Evolutionary conservation across 129 eudicot species (phyloP).

Genomic region (Ambrosia artemisiifolia): DNA sequence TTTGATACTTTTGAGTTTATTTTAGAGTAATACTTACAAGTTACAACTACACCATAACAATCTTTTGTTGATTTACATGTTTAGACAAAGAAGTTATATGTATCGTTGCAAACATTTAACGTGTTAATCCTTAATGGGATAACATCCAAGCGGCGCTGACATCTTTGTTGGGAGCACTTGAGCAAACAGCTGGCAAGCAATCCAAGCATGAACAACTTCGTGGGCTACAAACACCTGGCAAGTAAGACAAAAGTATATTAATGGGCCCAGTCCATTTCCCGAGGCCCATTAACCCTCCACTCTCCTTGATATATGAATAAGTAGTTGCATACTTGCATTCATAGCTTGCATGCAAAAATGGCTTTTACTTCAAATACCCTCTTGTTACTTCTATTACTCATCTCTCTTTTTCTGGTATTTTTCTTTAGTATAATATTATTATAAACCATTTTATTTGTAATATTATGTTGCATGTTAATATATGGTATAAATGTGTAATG

Average conservation of each 20-base stretch:
- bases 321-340: not conserved
- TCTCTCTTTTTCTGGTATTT: constrained; percentile 44
- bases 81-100: no score
- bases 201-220: not conserved
- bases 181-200: constrained; percentile 18
- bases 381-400: constrained; percentile 25
- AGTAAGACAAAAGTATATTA: constrained; percentile 1
- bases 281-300: constrained; percentile 16
- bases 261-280: constrained; percentile 19
- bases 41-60: no score
- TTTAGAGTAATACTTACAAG: no score
- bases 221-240: constrained; percentile 25
- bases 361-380: constrained; percentile 26
- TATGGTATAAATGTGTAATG: not conserved
- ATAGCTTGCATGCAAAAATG: constrained; percentile 32
- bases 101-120: no score
- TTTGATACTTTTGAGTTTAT: no score
- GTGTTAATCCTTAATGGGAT: no score
- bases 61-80: no score
- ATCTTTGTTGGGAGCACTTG: no score
- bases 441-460: not conserved
- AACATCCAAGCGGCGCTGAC: no score
- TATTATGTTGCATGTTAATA: not conserved
- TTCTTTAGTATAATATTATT: not conserved
- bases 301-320: not conserved